Conservation (phyloP, 176 grass and related monocot species). For the Cenchrus fungigraminus region DNA sequence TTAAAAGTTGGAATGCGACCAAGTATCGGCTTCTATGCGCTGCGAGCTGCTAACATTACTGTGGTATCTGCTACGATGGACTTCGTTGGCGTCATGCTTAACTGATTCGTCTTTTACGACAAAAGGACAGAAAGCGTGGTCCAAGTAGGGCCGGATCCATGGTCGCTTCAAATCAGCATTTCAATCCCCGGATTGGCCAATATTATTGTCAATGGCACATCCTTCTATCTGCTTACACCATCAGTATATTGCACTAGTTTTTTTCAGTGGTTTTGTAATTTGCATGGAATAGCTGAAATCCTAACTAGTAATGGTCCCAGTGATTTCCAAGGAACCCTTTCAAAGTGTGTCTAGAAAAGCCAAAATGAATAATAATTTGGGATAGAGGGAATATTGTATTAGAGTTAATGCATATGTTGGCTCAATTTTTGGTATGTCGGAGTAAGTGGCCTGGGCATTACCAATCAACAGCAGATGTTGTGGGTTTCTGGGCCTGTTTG, state of each 20-base stretch:
- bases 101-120: conserved; percentile 27
- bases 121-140: conserved; percentile 30
- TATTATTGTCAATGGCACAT: conserved; percentile 3
- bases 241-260: conserved; percentile 10
- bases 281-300: conserved; percentile 15
- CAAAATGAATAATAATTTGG: too few relatives aligned
- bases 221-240: conserved; percentile 11
- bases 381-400: too few relatives aligned
- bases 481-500: too few relatives aligned
- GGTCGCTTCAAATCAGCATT: conserved; percentile 22
- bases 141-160: conserved; percentile 24
- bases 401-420: too few relatives aligned
- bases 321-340: too few relatives aligned
- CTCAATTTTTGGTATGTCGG: too few relatives aligned
- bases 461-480: too few relatives aligned
- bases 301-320: not conserved
- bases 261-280: conserved; percentile 20
- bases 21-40: not conserved
- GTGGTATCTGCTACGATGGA: not conserved
- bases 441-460: too few relatives aligned
- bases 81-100: conserved; percentile 13
- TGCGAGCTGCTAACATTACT: not conserved
- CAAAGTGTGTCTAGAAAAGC: too few relatives aligned
- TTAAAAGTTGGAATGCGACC: conserved; percentile 4
- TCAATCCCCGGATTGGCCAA: not conserved